Conservation (phyloP, 805 yeast genomes). For the Saturnispora diversa region DNA sequence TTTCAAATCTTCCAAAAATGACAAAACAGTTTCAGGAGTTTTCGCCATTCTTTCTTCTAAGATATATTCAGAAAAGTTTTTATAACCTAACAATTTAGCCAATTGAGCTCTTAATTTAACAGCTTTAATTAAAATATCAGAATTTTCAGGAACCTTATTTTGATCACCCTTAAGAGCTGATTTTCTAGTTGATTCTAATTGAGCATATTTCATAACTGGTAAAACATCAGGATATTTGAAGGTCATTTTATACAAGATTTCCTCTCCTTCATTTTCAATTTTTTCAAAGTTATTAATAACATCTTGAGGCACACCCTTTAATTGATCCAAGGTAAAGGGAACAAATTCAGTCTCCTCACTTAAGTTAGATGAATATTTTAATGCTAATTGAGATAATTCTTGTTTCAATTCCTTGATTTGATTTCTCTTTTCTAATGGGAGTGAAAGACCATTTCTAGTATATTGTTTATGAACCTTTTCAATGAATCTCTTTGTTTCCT, state of each 20-base stretch:
- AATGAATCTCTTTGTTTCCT: conserved; percentile 50
- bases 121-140: conserved; percentile 49
- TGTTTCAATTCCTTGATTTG: conserved; percentile 51
- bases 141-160: conserved; percentile 59
- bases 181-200: conserved; percentile 55
- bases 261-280: conserved; percentile 32
- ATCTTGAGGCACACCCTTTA: conserved; percentile 66
- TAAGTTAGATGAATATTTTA: conserved; percentile 54
- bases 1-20: conserved; percentile 56
- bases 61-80: conserved; percentile 59
- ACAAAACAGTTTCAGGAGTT: conserved; percentile 47
- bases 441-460: conserved; percentile 61
- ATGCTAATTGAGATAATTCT: conserved; percentile 43
- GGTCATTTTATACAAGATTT: conserved; percentile 50
- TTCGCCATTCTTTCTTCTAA: conserved; percentile 81
- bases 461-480: conserved; percentile 50
- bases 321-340: conserved; percentile 53
- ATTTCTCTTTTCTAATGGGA: conserved; percentile 47
- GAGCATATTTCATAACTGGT: conserved; percentile 72
- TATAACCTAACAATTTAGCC: conserved; percentile 59
- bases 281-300: conserved; percentile 50
- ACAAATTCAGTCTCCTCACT: conserved; percentile 64
- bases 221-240: conserved; percentile 74
- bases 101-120: conserved; percentile 53
- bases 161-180: conserved; percentile 59